These are phyloP conservation scores for Parascedosporium putredinis DNA, from an alignment of 2,329 filamentous ascomycete genomes.

Conservation along the genomic window DNA sequence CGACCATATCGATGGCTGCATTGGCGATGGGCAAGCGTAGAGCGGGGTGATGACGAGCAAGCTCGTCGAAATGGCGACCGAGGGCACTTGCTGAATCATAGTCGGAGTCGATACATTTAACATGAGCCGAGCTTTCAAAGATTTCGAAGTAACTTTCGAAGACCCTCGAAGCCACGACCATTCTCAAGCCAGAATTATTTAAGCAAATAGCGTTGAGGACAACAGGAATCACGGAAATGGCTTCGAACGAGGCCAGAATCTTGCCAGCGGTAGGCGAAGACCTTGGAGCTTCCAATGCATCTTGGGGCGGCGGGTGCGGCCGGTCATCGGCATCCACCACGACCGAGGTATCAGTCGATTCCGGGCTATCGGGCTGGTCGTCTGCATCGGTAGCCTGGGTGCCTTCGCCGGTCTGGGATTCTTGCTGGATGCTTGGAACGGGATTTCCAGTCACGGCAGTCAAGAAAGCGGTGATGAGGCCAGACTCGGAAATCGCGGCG, in stretches of 20 bases:
- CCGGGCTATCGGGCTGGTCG: slow-evolving; percentile 22
- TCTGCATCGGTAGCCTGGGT: slow-evolving; percentile 15
- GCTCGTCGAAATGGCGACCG: slow-evolving; percentile 82
- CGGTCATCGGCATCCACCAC: slow-evolving; percentile 24
- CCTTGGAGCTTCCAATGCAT: slow-evolving; percentile 35
- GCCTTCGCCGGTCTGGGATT: slow-evolving; percentile 17
- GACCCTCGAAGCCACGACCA: slow-evolving; percentile 75
- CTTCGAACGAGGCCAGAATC: slow-evolving; percentile 79
- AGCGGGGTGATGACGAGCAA: slow-evolving; percentile 83
- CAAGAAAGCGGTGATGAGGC: slow-evolving; percentile 76
- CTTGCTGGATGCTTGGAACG: slow-evolving; percentile 21
- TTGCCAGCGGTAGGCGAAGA: slow-evolving; percentile 48
- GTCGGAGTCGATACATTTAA: slow-evolving; percentile 73
- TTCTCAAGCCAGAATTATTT: slow-evolving; percentile 74
- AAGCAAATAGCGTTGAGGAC: slow-evolving; percentile 91
- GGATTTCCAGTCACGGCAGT: slow-evolving; percentile 60
- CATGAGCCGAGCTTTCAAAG: slow-evolving; percentile 86
- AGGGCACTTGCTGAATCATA: slow-evolving; percentile 58
- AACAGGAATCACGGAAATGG: slow-evolving; percentile 74
- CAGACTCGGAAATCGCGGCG: slow-evolving; percentile 87
- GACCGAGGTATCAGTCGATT: not conserved
- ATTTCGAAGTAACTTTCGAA: slow-evolving; percentile 86
- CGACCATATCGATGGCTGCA: slow-evolving; percentile 82
- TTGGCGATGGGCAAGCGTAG: slow-evolving; percentile 72
- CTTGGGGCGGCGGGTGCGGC: slow-evolving; percentile 42